Evolutionary conservation across 2,329 filamentous ascomycete species (phyloP).

Genomic region (Nigrospora sphaerica): DNA sequence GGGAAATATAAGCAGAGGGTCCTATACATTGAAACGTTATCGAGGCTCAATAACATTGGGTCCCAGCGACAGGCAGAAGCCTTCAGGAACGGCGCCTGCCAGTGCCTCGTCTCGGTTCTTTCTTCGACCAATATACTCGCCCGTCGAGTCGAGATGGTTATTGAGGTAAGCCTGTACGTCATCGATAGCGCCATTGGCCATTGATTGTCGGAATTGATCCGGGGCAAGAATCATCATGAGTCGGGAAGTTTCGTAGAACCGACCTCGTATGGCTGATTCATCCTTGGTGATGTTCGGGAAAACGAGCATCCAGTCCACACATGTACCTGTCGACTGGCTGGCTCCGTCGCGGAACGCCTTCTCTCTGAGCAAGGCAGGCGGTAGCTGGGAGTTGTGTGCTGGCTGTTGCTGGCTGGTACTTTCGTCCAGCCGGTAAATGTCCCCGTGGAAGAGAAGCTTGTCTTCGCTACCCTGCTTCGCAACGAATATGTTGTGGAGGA

Average conservation of each 20-base stretch:
- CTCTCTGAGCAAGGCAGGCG: constrained; percentile 16
- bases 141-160: constrained; percentile 40
- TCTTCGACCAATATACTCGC: constrained; percentile 28
- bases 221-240: constrained; percentile 43
- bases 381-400: constrained; percentile 7
- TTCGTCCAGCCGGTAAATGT: constrained; percentile 19
- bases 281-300: constrained; percentile 14
- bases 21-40: neutral
- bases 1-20: too few relatives aligned
- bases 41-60: constrained; percentile 1
- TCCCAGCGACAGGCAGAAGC: constrained; percentile 6
- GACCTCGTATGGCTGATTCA: constrained; percentile 41
- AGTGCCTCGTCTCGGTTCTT: constrained; percentile 10
- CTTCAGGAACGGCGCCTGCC: constrained; percentile 9
- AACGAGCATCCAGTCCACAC: constrained; percentile 24
- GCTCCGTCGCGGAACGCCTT: constrained; percentile 21
- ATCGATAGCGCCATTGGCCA: constrained; percentile 30
- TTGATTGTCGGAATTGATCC: constrained; percentile 26
- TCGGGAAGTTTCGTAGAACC: constrained; percentile 51
- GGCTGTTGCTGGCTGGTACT: constrained; percentile 4
- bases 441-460: constrained; percentile 15
- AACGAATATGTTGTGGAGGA: constrained; percentile 29
- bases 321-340: constrained; percentile 8
- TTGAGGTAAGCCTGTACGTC: constrained; percentile 44
- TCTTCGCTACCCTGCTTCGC: constrained; percentile 6